phyloP scores from a whole-genome alignment of 257 asterid genomes.

The Nicotiana attenuata region DNA sequence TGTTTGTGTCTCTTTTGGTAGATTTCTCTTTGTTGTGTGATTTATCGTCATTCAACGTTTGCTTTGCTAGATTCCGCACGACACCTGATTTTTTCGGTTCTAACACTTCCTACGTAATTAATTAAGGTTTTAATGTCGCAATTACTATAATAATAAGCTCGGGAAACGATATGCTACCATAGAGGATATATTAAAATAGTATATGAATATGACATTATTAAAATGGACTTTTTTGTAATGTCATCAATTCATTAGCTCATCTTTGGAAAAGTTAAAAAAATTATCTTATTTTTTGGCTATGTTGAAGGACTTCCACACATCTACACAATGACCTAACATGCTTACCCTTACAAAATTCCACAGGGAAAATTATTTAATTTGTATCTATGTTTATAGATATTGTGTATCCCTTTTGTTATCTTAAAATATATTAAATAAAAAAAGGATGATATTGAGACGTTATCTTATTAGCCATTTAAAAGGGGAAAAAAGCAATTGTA shows the following conservation, averaged over 20 bases:
- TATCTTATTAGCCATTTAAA: background rate
- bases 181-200: background rate
- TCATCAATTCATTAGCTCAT: background rate
- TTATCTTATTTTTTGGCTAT: background rate
- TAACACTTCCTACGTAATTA: background rate
- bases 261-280: background rate
- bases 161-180: background rate
- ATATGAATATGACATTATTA: background rate
- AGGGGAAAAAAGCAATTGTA: background rate
- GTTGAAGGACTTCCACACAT: background rate
- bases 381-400: background rate
- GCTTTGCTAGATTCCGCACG: too few species aligned
- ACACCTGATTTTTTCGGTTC: too few species aligned
- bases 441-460: background rate
- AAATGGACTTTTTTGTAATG: background rate
- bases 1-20: too few species aligned
- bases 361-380: background rate
- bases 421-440: background rate
- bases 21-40: too few species aligned
- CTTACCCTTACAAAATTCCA: background rate
- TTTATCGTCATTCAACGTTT: too few species aligned
- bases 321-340: background rate
- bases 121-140: background rate
- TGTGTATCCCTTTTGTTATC: background rate
- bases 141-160: background rate